Conservation (phyloP, 2,329 filamentous ascomycete species). For the Akanthomyces uredinophilus region DNA sequence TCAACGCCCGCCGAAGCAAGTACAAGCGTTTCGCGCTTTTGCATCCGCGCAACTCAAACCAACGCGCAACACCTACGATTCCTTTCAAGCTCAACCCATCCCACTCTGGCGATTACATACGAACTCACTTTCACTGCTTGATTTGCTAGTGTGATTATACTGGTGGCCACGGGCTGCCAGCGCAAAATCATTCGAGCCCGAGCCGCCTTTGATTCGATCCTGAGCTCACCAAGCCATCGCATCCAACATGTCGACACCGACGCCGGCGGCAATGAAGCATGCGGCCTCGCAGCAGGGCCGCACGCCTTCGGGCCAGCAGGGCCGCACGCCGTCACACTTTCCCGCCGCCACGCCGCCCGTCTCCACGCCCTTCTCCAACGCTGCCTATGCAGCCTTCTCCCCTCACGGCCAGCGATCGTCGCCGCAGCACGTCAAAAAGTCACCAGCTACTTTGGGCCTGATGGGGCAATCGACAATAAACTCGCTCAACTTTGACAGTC, state of each 20-base stretch:
- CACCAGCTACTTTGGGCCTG: conserved; percentile 50
- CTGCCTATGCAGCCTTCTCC: conserved; percentile 53
- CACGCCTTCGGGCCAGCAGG: conserved; percentile 44
- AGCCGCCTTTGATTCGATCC: not conserved
- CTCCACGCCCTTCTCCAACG: conserved; percentile 60
- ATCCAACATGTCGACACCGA: conserved; percentile 43
- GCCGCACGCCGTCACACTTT: conserved; percentile 46
- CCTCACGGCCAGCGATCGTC: conserved; percentile 54
- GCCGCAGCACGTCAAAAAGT: conserved; percentile 60
- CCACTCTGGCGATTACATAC: not conserved
- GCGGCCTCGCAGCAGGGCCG: conserved; percentile 37
- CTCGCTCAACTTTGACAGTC: conserved; percentile 58
- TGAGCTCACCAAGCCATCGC: not conserved
- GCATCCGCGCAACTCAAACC: not conserved
- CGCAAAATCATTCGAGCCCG: not conserved
- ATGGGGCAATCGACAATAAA: conserved; percentile 41
- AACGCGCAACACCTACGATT: not conserved
- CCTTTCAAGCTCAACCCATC: not conserved
- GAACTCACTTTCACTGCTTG: too few relatives aligned
- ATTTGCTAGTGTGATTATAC: not conserved
- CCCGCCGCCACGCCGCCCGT: conserved; percentile 59
- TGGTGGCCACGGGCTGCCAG: conserved; percentile 4
- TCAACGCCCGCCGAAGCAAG: not conserved
- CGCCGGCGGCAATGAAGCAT: conserved; percentile 47
- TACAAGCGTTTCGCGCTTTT: not conserved